Evolutionary conservation across 2,329 filamentous ascomycete genomes (phyloP).

Genomic region (Ceratocystis cacaofunesta): DNA sequence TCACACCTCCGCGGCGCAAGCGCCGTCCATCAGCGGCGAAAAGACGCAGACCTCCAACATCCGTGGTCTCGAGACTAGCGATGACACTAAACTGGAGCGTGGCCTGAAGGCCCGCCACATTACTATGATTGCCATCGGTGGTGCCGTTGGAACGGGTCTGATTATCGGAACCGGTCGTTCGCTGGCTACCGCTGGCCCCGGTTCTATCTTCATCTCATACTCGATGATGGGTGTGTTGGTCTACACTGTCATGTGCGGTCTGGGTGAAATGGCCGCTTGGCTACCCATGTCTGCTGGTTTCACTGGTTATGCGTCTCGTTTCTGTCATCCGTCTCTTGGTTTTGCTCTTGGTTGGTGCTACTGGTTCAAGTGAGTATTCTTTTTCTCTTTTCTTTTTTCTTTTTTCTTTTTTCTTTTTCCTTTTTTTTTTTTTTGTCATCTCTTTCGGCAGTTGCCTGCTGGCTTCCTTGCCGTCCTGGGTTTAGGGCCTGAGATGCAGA

Average conservation of each 20-base stretch:
- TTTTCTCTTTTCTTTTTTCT: not conserved
- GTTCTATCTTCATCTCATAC: slow-evolving; percentile 57
- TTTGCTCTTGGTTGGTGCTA: slow-evolving; percentile 63
- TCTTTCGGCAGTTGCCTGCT: not conserved
- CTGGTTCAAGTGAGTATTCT: slow-evolving; percentile 22
- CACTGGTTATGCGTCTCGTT: slow-evolving; percentile 64
- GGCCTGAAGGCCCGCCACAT: slow-evolving; percentile 41
- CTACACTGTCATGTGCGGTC: slow-evolving; percentile 65
- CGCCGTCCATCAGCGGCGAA: slow-evolving; percentile 9
- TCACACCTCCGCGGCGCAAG: not conserved
- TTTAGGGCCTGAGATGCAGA: not conserved
- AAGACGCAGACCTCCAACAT: slow-evolving; percentile 22
- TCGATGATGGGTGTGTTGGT: slow-evolving; percentile 55
- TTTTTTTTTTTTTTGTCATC: not conserved
- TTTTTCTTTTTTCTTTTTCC: not conserved
- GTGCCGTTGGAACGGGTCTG: slow-evolving; percentile 59
- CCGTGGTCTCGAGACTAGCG: slow-evolving; percentile 35
- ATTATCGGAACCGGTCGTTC: slow-evolving; percentile 53
- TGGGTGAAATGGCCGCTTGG: slow-evolving; percentile 78
- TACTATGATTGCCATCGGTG: slow-evolving; percentile 54
- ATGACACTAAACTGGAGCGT: slow-evolving; percentile 35
- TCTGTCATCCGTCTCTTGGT: slow-evolving; percentile 66
- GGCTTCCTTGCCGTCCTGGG: not conserved
- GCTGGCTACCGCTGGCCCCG: slow-evolving; percentile 42
- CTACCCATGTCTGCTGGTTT: slow-evolving; percentile 65